Conservation (phyloP, 148 eudicot genomes). For the Dysphania ambrosioides region DNA sequence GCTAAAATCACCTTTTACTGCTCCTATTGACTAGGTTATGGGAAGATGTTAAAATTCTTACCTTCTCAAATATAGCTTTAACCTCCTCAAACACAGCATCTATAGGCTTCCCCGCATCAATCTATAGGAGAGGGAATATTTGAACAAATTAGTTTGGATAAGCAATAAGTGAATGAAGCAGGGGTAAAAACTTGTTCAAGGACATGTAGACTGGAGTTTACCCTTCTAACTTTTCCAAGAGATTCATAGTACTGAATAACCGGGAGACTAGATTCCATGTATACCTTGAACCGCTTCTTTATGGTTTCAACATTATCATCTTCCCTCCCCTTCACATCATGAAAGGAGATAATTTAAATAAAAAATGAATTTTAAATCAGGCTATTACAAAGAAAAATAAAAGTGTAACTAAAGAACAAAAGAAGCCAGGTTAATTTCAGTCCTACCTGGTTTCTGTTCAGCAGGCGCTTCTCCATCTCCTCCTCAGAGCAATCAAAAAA, state of each 20-base stretch:
- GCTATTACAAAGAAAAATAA: too few relatives aligned
- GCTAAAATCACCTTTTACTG: background rate
- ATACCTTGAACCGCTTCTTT: slow-evolving; percentile 47
- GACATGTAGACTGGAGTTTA: slow-evolving; percentile 11
- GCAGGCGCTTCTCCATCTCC: slow-evolving; percentile 84
- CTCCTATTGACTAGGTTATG: background rate
- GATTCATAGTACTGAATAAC: slow-evolving; percentile 37
- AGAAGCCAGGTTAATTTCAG: background rate
- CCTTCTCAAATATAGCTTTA: slow-evolving; percentile 64
- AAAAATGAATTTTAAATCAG: background rate
- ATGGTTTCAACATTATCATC: slow-evolving; percentile 48
- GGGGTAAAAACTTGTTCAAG: background rate
- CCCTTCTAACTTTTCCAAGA: slow-evolving; percentile 39
- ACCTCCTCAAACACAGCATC: slow-evolving; percentile 71
- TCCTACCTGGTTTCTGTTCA: slow-evolving; percentile 70
- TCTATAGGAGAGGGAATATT: slow-evolving; percentile 33
- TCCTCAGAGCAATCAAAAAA: slow-evolving; percentile 80
- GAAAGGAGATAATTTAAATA: background rate
- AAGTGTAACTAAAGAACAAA: background rate
- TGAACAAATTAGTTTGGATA: background rate
- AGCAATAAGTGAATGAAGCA: background rate
- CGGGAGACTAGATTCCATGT: slow-evolving; percentile 45
- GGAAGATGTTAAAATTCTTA: slow-evolving; percentile 12
- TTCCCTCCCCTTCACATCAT: slow-evolving; percentile 37
- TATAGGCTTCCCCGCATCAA: slow-evolving; percentile 69